A percentile compares a stretch with the other conserved stretches of the same genome.
phyloP scores from a whole-genome alignment of 305 asterid species.

The Fraxinus platypoda region DNA sequence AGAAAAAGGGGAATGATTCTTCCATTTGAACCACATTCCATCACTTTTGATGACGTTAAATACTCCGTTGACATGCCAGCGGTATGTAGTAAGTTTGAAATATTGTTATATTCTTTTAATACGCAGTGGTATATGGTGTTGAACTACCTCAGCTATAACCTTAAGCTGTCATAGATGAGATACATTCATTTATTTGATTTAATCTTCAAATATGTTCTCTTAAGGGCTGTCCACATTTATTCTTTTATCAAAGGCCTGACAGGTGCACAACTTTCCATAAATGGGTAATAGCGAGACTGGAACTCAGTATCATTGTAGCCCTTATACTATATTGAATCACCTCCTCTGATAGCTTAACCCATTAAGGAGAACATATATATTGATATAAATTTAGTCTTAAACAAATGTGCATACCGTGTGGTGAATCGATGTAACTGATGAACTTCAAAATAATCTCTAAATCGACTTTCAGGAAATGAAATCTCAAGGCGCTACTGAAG shows the following conservation, averaged over 20 bases:
- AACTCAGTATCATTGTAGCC: neutral
- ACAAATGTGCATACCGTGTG: neutral
- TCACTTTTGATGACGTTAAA: conserved; percentile 28
- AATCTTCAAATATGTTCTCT: neutral
- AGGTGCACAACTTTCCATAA: neutral
- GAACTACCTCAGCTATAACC: neutral
- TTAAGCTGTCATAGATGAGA: neutral
- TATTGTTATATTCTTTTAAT: neutral
- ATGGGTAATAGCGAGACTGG: neutral
- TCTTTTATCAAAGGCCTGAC: neutral
- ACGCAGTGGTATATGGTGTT: neutral
- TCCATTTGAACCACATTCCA: conserved; percentile 38
- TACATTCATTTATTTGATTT: neutral
- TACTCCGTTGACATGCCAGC: conserved; percentile 38
- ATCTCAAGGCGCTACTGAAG: conserved; percentile 27
- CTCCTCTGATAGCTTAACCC: neutral
- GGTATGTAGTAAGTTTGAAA: neutral
- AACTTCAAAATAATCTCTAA: neutral
- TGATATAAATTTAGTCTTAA: neutral
- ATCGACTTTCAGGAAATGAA: conserved; percentile 30
- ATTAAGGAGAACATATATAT: neutral
- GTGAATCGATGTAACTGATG: neutral
- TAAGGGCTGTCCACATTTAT: neutral
- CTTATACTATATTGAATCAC: neutral
- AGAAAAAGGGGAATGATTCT: conserved; percentile 33